Conservation (phyloP, 163 green algal genomes). For the Chlorella variabilis region DNA sequence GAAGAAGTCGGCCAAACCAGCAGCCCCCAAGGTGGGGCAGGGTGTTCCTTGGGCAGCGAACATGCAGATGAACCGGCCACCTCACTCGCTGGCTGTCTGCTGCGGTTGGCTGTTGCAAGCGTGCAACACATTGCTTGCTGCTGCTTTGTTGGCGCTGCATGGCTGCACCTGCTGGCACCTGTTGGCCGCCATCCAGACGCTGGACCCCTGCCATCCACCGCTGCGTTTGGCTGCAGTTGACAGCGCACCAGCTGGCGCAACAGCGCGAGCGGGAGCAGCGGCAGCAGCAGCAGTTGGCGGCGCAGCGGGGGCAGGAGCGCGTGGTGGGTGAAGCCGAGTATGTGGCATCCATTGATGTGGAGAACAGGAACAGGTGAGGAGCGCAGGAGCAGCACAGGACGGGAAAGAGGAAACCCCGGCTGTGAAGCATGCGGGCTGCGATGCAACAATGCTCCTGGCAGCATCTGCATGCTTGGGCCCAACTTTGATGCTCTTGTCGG, state of each 20-base stretch:
- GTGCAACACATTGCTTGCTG: neutral
- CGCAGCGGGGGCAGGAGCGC: slow-evolving; percentile 42
- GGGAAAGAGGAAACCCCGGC: neutral
- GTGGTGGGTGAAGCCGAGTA: slow-evolving; percentile 53
- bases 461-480: too few relatives aligned
- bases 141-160: neutral
- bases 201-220: too few relatives aligned
- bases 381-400: neutral
- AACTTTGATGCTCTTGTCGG: neutral
- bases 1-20: slow-evolving; percentile 36
- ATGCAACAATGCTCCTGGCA: neutral
- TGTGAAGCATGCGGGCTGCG: neutral
- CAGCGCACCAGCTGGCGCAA: slow-evolving; percentile 43
- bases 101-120: neutral
- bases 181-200: neutral
- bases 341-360: slow-evolving; percentile 38
- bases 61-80: too few relatives aligned
- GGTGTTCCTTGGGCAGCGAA: too few relatives aligned
- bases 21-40: slow-evolving; percentile 30
- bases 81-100: neutral
- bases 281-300: slow-evolving; percentile 38
- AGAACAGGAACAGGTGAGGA: slow-evolving; percentile 54
- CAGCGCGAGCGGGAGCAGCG: slow-evolving; percentile 46
- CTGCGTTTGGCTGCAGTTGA: slow-evolving; percentile 49
- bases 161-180: too few relatives aligned